Evolutionary conservation across 139 green algal species (phyloP).

Genomic region (Volvox reticuliferus): DNA sequence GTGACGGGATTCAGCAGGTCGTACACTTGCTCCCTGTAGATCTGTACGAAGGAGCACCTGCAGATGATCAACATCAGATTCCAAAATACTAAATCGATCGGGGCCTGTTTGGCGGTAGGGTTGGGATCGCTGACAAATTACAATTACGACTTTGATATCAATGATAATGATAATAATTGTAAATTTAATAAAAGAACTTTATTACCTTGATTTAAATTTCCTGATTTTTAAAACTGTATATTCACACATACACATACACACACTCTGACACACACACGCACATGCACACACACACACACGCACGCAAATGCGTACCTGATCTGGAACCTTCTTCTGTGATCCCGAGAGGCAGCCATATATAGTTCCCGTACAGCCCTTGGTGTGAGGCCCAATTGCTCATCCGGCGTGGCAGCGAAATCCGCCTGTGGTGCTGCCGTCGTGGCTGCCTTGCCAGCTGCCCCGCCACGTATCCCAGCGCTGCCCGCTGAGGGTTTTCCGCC

Average conservation of each 20-base stretch:
- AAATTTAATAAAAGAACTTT: no score
- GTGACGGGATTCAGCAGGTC: slow-evolving; percentile 60
- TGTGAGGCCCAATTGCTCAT: slow-evolving; percentile 62
- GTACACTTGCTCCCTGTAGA: slow-evolving; percentile 77
- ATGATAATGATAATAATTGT: no score
- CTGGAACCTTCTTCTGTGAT: slow-evolving; percentile 16
- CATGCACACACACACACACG: not conserved
- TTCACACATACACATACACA: no score
- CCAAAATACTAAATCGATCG: no score
- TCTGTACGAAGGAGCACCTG: slow-evolving; percentile 63
- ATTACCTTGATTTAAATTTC: no score
- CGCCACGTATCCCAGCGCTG: slow-evolving; percentile 1
- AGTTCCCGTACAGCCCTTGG: slow-evolving; percentile 59
- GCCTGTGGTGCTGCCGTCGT: slow-evolving; percentile 8
- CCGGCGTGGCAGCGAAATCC: slow-evolving; percentile 52
- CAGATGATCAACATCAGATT: no score
- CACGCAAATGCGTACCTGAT: slow-evolving; percentile 26
- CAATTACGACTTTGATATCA: no score
- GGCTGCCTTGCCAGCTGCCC: not conserved
- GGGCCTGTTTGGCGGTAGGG: no score
- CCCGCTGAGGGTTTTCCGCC: not conserved
- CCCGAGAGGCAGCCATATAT: slow-evolving; percentile 17
- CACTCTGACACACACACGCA: no score
- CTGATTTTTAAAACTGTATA: no score
- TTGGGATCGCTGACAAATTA: no score